phyloP scores from a whole-genome alignment of 257 asterid species.

The Oldenlandia corymbosa region DNA sequence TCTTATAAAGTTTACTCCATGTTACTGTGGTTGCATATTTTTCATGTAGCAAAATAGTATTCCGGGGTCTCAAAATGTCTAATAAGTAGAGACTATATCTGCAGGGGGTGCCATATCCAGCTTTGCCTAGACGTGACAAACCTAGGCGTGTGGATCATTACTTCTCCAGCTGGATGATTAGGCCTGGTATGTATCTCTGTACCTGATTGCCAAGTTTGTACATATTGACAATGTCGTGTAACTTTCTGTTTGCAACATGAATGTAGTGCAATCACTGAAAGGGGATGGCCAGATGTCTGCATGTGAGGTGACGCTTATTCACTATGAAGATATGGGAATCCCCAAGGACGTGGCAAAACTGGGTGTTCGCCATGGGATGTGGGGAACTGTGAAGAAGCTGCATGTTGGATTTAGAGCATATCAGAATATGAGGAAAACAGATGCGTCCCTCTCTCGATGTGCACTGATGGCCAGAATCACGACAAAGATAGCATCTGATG shows the following conservation, averaged over 20 bases:
- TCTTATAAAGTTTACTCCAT: neutral
- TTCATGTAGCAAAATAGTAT: neutral
- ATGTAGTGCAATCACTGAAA: slow-evolving; percentile 64
- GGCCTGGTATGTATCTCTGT: slow-evolving; percentile 34
- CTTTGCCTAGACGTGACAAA: slow-evolving; percentile 68
- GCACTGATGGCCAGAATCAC: slow-evolving; percentile 37
- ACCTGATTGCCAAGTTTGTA: neutral
- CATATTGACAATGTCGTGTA: neutral
- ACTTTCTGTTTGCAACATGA: neutral
- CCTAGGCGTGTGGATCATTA: slow-evolving; percentile 88
- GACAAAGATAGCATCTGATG: slow-evolving; percentile 24
- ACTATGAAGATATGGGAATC: slow-evolving; percentile 96
- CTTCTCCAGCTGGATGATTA: slow-evolving; percentile 92
- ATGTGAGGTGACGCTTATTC: slow-evolving; percentile 77
- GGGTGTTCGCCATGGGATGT: slow-evolving; percentile 97
- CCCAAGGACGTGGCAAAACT: slow-evolving; percentile 90
- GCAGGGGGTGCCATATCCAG: slow-evolving; percentile 74
- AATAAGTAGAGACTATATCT: slow-evolving; percentile 13
- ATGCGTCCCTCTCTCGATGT: slow-evolving; percentile 30
- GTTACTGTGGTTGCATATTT: neutral
- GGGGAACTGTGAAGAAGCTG: slow-evolving; percentile 95
- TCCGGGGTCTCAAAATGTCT: neutral
- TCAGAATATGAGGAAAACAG: slow-evolving; percentile 37
- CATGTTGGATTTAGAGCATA: slow-evolving; percentile 80
- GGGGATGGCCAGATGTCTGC: slow-evolving; percentile 73